Evolutionary conservation across 345 rosid genomes (phyloP), one percentile per base, ranked within the genome.

Genomic region (Gossypium arboreum): DNA sequence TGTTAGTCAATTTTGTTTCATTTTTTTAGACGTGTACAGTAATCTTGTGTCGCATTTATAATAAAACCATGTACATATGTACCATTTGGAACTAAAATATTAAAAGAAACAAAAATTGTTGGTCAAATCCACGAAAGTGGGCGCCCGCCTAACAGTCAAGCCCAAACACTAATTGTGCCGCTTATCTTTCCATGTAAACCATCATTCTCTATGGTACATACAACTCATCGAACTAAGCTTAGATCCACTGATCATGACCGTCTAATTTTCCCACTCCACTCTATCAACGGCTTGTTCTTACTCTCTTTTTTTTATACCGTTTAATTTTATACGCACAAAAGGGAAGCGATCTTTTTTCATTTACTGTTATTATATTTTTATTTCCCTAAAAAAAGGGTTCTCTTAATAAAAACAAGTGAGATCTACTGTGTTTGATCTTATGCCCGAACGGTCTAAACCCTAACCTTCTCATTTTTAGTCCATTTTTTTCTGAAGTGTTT

Each of bases 111-210:
- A 20, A 57, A 57, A 59, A 59, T 24, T 59, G 63, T 24, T 59
- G 63, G 39, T 22, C 39, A 59, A 59, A 59, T 59, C 63, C 17
- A 25, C 34, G 63, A 59, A 59, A 59, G 63, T 59, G 34, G 63
- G 63, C 63, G 16, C 63, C 63, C 63, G 63, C 63, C 63, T 59
- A 12, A 12, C 39, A 24, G 15, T 24, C 63, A 25, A 59, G 39
- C 39, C 63, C 39, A 24, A 59, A 59, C 41, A 24, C 63, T 24
- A 4, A 16, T 12, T 10, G 17, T 24, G 63, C 63, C 17, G 25
- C 8, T 24, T 59, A 24, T 25, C 17, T 59, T 59, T 22, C 63
- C 39, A 12, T 24, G 39, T 59, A 34, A 22, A 59, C 29, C 39
- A 25, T 59, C 39, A 16, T 54, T 34, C 34, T 59, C 17, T 67